Conservation (phyloP, 305 asterid genomes). For the Fraxinus baroniana region DNA sequence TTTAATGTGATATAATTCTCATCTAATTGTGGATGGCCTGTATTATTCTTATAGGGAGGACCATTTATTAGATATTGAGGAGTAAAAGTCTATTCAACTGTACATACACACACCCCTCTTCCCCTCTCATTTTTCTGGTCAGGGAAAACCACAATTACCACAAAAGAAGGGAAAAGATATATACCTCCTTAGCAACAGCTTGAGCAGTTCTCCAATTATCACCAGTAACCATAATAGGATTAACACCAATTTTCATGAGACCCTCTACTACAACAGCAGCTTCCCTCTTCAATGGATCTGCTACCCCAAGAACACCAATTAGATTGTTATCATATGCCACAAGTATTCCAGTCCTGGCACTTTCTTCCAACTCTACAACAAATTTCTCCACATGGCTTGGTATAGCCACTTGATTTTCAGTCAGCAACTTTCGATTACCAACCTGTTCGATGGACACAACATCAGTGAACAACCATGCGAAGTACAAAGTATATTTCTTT, state of each 20-base stretch:
- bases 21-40: neutral
- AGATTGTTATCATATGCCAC: constrained; percentile 60
- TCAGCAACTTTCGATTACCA: constrained; percentile 86
- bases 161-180: constrained; percentile 19
- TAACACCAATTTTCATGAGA: constrained; percentile 87
- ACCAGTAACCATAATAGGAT: constrained; percentile 96
- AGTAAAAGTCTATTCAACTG: neutral
- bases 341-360: constrained; percentile 88
- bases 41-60: neutral
- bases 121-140: neutral
- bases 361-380: constrained; percentile 87
- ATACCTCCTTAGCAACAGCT: constrained; percentile 97
- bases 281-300: constrained; percentile 97
- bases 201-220: constrained; percentile 98
- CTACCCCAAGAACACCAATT: constrained; percentile 88
- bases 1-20: neutral
- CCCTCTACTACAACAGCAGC: constrained; percentile 94
- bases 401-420: constrained; percentile 54
- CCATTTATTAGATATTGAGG: neutral
- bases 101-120: neutral
- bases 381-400: constrained; percentile 63
- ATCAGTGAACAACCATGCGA: constrained; percentile 15
- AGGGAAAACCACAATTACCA: neutral
- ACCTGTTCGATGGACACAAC: constrained; percentile 46
- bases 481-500: neutral